A percentile compares a stretch with the other conserved stretches of the same genome.
These are phyloP conservation scores for Taxawa tesnikishii DNA, from an alignment of 2,329 filamentous ascomycete species.

Conservation along the genomic window DNA sequence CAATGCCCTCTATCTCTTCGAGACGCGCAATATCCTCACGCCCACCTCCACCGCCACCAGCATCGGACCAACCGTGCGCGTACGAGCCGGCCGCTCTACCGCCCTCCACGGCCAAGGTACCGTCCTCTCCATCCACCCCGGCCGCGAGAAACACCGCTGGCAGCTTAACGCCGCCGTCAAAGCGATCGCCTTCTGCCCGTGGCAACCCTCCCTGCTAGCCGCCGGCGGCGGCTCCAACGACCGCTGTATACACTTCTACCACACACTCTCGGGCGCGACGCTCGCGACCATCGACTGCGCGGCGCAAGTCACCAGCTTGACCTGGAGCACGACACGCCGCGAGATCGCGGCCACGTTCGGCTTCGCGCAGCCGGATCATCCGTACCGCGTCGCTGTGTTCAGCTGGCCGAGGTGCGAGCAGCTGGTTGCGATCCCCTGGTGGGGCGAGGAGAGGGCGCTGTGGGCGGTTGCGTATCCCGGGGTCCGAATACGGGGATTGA, in stretches of 20 bases:
- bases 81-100: slow-evolving; percentile 7
- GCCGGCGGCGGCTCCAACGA: slow-evolving; percentile 91
- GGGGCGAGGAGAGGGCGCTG: slow-evolving; percentile 63
- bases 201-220: slow-evolving; percentile 76
- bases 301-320: slow-evolving; percentile 83
- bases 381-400: slow-evolving; percentile 82
- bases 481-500: slow-evolving; percentile 31
- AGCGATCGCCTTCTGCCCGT: slow-evolving; percentile 92
- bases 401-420: slow-evolving; percentile 86
- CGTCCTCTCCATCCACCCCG: slow-evolving; percentile 16
- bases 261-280: slow-evolving; percentile 68
- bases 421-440: slow-evolving; percentile 76
- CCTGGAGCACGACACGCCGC: slow-evolving; percentile 75
- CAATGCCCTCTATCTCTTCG: slow-evolving; percentile 75
- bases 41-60: slow-evolving; percentile 5
- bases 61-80: slow-evolving; percentile 8
- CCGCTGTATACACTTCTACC: slow-evolving; percentile 91
- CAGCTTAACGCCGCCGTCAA: slow-evolving; percentile 81
- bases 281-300: slow-evolving; percentile 86
- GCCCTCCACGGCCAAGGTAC: slow-evolving; percentile 13
- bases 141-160: slow-evolving; percentile 56
- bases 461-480: slow-evolving; percentile 80
- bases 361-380: slow-evolving; percentile 81
- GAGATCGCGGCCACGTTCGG: slow-evolving; percentile 93
- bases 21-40: slow-evolving; percentile 46